These are phyloP conservation scores for Colletotrichum viniferum DNA, from an alignment of 2,329 filamentous ascomycete genomes.

Conservation along the genomic window DNA sequence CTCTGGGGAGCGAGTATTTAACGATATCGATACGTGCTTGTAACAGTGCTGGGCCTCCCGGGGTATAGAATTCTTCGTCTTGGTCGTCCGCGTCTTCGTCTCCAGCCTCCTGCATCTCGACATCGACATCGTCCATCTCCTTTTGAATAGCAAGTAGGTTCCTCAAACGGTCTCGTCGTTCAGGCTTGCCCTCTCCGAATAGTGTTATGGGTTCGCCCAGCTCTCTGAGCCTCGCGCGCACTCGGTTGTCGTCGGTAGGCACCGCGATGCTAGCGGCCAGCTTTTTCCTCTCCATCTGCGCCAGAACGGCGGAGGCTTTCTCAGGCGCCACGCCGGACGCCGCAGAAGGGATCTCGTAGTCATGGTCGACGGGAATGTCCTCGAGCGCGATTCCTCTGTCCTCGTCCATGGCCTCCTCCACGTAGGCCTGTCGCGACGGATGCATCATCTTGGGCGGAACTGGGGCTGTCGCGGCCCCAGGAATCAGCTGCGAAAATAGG, in stretches of 20 bases:
- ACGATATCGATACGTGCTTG: constrained; percentile 81
- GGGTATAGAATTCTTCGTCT: constrained; percentile 95
- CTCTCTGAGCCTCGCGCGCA: constrained; percentile 80
- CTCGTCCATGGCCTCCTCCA: constrained; percentile 72
- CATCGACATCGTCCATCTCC: constrained; percentile 67
- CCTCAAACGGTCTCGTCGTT: constrained; percentile 85
- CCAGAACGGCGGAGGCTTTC: constrained; percentile 83
- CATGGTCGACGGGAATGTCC: constrained; percentile 69
- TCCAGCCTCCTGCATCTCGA: constrained; percentile 63
- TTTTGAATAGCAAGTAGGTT: constrained; percentile 77
- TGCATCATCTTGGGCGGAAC: constrained; percentile 66
- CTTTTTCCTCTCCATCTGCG: constrained; percentile 90
- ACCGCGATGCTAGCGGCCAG: constrained; percentile 88
- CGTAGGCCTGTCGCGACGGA: constrained; percentile 89
- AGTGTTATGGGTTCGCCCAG: constrained; percentile 93
- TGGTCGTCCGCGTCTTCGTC: constrained; percentile 61
- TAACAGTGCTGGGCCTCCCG: constrained; percentile 76
- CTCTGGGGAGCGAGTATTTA: constrained; percentile 80
- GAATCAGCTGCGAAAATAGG: background rate
- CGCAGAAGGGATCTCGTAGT: constrained; percentile 78
- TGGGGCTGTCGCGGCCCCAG: background rate
- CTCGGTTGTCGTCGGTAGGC: constrained; percentile 89
- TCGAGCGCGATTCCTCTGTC: constrained; percentile 50
- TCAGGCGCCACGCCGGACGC: constrained; percentile 73
- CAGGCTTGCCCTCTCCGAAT: constrained; percentile 87